Conservation (phyloP, 2,329 filamentous ascomycete species). For the Alternaria conjuncta region DNA sequence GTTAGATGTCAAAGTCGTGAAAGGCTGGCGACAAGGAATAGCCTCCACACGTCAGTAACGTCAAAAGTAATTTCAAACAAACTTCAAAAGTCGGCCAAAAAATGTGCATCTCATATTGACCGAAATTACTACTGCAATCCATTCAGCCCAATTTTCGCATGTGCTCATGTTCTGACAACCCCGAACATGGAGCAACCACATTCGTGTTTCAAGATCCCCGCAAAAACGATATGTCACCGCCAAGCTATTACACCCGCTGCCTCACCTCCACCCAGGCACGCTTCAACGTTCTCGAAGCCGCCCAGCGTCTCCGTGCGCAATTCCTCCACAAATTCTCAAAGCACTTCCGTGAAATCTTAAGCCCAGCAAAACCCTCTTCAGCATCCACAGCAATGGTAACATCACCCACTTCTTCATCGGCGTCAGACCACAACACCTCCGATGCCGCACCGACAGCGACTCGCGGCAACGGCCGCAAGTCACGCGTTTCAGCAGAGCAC, state of each 20-base stretch:
- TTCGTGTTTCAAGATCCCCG: background rate
- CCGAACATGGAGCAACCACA: background rate
- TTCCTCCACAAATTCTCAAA: background rate
- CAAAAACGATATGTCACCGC: conserved; percentile 34
- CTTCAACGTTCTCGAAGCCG: background rate
- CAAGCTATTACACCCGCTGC: conserved; percentile 28
- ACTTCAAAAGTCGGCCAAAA: background rate
- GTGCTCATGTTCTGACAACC: background rate
- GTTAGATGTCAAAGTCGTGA: background rate
- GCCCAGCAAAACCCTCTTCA: background rate
- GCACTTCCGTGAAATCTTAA: background rate
- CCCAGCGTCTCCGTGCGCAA: background rate
- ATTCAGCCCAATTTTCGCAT: background rate
- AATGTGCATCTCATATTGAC: background rate
- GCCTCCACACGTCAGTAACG: background rate
- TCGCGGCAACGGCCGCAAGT: conserved; percentile 6
- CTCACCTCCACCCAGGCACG: conserved; percentile 11
- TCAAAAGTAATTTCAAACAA: background rate
- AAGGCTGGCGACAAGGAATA: background rate
- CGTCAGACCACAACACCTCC: conserved; percentile 15
- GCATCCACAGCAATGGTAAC: conserved; percentile 8
- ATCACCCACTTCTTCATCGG: conserved; percentile 10
- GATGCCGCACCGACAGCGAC: background rate
- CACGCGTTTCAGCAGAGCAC: conserved; percentile 42
- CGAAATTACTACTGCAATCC: background rate